A percentile compares a stretch with the other conserved stretches of the same genome.
phyloP scores from a whole-genome alignment of 2,329 filamentous ascomycete genomes.

The Samsoniella hepiali region DNA sequence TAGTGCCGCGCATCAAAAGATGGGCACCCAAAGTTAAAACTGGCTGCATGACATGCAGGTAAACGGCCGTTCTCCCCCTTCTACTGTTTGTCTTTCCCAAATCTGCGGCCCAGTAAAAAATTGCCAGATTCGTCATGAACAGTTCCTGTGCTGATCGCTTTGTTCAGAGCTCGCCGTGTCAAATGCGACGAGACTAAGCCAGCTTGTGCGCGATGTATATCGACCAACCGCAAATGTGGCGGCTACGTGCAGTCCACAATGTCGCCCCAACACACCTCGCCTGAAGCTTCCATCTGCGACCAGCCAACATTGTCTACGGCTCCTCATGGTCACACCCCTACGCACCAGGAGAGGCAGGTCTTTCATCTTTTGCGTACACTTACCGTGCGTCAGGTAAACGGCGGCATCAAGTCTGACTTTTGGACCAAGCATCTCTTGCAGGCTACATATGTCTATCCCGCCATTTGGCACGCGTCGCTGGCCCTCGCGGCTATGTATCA shows the following conservation, averaged over 20 bases:
- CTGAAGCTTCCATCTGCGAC: neutral
- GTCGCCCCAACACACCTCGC: neutral
- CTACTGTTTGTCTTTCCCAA: neutral
- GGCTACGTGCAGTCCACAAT: neutral
- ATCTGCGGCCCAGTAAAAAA: no score
- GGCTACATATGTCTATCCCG: conserved; percentile 15
- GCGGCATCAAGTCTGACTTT: conserved; percentile 8
- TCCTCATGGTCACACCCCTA: neutral
- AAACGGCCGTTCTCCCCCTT: neutral
- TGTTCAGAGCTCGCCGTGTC: neutral
- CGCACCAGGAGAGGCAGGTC: neutral
- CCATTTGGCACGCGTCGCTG: conserved; percentile 14
- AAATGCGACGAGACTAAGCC: conserved; percentile 17
- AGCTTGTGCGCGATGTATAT: conserved; percentile 4
- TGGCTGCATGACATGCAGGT: conserved; percentile 14
- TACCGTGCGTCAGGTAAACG: conserved; percentile 1
- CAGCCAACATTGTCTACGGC: conserved; percentile 6
- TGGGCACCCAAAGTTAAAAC: conserved; percentile 17
- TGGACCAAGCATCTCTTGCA: conserved; percentile 10
- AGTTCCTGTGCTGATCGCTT: neutral
- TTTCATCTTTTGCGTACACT: conserved; percentile 3
- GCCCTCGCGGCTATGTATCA: conserved; percentile 14
- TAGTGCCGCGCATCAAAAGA: conserved; percentile 8
- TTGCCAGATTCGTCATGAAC: neutral
- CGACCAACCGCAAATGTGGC: conserved; percentile 7